Conservation (phyloP, 2,329 filamentous ascomycete species). For the Aspergillus alliaceus region DNA sequence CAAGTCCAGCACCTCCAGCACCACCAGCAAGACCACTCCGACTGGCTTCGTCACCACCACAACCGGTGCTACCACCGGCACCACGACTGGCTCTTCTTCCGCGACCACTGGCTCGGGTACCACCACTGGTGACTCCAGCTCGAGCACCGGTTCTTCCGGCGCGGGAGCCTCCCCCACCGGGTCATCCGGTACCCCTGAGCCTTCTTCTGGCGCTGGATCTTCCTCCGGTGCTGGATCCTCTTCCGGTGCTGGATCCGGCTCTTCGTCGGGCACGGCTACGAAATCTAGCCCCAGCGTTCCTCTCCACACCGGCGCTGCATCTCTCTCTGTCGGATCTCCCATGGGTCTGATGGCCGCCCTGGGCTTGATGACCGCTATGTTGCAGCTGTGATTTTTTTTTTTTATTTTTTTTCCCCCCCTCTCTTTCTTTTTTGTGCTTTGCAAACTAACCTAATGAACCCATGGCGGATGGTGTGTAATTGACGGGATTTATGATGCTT, state of each 20-base stretch:
- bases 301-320: constrained; percentile 21
- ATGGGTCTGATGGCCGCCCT: constrained; percentile 17
- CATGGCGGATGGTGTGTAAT: not conserved
- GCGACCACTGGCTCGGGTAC: constrained; percentile 16
- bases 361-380: constrained; percentile 27
- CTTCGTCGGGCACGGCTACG: constrained; percentile 9
- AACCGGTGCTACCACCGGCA: not conserved
- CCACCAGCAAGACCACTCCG: not conserved
- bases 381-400: constrained; percentile 27
- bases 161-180: constrained; percentile 7
- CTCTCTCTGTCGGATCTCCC: constrained; percentile 22
- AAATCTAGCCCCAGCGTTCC: constrained; percentile 17
- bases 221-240: constrained; percentile 1
- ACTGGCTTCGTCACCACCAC: constrained; percentile 1
- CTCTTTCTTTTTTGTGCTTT: not conserved
- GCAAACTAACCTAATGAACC: not conserved
- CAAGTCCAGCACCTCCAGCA: constrained; percentile 8
- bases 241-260: constrained; percentile 4
- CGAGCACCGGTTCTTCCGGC: not conserved
- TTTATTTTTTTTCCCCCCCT: not conserved
- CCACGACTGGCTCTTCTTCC: constrained; percentile 3
- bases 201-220: constrained; percentile 11
- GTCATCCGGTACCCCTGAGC: not conserved
- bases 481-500: not conserved
- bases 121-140: constrained; percentile 4